A percentile compares a stretch with the other conserved stretches of the same genome.
These are phyloP conservation scores for Globisporangium cederbergense DNA, from an alignment of 352 stramenopile species.

Conservation along the genomic window DNA sequence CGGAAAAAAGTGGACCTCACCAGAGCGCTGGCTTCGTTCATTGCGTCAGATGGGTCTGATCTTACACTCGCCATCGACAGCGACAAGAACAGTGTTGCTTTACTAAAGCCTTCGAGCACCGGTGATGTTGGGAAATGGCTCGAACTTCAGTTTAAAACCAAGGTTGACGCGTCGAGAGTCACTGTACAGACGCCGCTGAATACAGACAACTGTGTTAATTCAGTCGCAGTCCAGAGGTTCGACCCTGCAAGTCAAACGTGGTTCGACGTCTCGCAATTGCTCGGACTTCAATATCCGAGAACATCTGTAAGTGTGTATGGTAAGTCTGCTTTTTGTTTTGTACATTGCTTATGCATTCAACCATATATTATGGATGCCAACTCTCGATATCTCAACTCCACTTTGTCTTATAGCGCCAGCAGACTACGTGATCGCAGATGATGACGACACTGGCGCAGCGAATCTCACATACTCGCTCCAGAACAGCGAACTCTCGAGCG, in stretches of 20 bases:
- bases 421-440: conserved; percentile 14
- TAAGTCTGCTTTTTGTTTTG: conserved; percentile 13
- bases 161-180: conserved; percentile 30
- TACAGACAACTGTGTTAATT: conserved; percentile 17
- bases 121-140: conserved; percentile 23
- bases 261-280: conserved; percentile 23
- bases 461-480: conserved; percentile 11
- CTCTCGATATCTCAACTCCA: background rate
- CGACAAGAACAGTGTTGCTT: conserved; percentile 23
- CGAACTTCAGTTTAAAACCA: conserved; percentile 21
- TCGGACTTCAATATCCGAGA: conserved; percentile 16
- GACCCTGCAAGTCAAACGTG: conserved; percentile 15
- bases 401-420: conserved; percentile 2
- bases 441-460: conserved; percentile 7
- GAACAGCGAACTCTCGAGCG: conserved; percentile 1
- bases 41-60: conserved; percentile 22
- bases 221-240: conserved; percentile 28
- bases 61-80: conserved; percentile 21
- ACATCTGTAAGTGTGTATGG: conserved; percentile 24
- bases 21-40: conserved; percentile 5
- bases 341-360: background rate
- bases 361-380: background rate
- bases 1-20: conserved; percentile 17
- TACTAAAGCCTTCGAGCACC: conserved; percentile 10
- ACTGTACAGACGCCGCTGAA: conserved; percentile 20